phyloP scores from a whole-genome alignment of 2,329 filamentous ascomycete genomes.

The Microsporum audouinii region DNA sequence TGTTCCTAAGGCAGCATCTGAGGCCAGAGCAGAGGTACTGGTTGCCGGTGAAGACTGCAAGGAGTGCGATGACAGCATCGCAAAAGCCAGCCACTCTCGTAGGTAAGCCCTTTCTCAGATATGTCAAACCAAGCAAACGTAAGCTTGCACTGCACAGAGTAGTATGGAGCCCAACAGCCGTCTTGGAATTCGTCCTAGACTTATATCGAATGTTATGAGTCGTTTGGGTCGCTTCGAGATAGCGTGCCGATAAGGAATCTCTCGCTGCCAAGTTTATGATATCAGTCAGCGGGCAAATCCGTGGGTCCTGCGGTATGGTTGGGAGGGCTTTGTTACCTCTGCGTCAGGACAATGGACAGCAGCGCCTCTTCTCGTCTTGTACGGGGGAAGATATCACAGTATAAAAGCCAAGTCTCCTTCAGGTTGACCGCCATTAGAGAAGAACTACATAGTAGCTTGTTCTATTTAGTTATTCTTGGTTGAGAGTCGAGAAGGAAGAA shows the following conservation, averaged over 20 bases:
- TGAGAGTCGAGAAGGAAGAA: not conserved
- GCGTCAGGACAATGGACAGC: not conserved
- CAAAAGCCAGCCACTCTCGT: not conserved
- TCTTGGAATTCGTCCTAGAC: not conserved
- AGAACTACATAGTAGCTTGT: not conserved
- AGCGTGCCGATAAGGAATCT: not conserved
- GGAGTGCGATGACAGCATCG: constrained; percentile 13
- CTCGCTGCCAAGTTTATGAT: constrained; percentile 1
- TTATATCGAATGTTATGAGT: not conserved
- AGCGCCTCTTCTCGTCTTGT: not conserved
- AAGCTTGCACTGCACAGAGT: not conserved
- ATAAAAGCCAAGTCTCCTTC: not conserved
- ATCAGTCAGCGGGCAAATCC: constrained; percentile 3
- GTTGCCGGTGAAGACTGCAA: constrained; percentile 13
- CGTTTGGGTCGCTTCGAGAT: not conserved
- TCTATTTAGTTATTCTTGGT: not conserved
- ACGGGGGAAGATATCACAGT: not conserved
- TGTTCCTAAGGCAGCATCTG: constrained; percentile 10
- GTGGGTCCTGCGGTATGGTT: not conserved
- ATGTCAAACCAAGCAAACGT: not conserved
- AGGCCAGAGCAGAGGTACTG: constrained; percentile 12
- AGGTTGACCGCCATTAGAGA: not conserved
- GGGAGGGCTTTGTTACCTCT: not conserved
- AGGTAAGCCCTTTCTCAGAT: not conserved
- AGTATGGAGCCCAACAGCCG: not conserved